These are phyloP conservation scores for Zoysia japonica DNA, from an alignment of 176 grass and related monocot genomes.

Conservation along the genomic window DNA sequence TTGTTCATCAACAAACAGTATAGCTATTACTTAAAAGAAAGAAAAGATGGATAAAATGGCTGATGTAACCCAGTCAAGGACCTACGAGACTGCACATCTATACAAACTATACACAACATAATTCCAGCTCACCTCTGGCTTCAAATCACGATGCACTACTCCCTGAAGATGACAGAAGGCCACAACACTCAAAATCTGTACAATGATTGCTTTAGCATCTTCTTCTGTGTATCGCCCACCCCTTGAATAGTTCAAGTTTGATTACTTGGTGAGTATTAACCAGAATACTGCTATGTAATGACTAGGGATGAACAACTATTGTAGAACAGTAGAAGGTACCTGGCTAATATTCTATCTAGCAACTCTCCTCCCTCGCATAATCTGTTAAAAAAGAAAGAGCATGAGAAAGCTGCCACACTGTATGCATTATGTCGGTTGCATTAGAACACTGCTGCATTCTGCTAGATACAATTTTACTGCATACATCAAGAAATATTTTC, in stretches of 20 bases:
- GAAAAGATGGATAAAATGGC: constrained; percentile 23
- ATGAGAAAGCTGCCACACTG: constrained; percentile 18
- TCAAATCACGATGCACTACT: constrained; percentile 97
- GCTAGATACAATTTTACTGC: constrained; percentile 9
- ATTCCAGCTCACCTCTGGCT: constrained; percentile 77
- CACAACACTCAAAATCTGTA: constrained; percentile 95
- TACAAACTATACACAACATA: constrained; percentile 30
- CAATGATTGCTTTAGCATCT: constrained; percentile 91
- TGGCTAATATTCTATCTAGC: constrained; percentile 96
- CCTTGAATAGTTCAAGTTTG: constrained; percentile 68
- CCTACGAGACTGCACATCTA: not conserved
- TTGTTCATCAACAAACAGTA: constrained; percentile 20
- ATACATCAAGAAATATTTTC: constrained; percentile 6
- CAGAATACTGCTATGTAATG: constrained; percentile 27
- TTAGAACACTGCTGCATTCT: constrained; percentile 21
- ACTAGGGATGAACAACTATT: constrained; percentile 26
- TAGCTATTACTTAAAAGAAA: constrained; percentile 22
- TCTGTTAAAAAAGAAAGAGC: constrained; percentile 48
- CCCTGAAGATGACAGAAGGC: constrained; percentile 99
- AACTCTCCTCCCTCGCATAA: constrained; percentile 98
- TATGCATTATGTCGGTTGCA: not conserved
- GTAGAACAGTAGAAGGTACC: constrained; percentile 47
- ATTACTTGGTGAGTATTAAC: constrained; percentile 38
- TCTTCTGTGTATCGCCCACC: constrained; percentile 98
- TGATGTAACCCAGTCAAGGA: constrained; percentile 20